Base-by-base conservation (phyloP, 306 rosid genomes). In the Delonix regia region DNA sequence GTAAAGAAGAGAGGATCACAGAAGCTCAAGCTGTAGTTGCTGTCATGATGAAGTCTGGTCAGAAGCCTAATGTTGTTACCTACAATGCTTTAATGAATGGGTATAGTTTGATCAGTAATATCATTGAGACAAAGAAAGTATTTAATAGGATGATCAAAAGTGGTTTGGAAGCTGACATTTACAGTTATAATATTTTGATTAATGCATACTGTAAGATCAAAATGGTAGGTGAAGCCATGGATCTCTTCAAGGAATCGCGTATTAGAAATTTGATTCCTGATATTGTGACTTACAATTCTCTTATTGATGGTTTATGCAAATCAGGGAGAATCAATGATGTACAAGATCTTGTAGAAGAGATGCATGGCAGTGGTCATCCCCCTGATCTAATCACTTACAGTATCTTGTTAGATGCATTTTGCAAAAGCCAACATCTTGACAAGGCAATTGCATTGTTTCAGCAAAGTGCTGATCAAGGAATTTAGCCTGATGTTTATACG, bases 341-440 rank as follows among this genome's bases (percentile, higher is more conserved):
- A 0, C 48, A 18, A n/a, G 70, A 64, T 7, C 24, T 64, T 38
- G 4, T 64, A 3, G 0, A 38, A 19, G 51, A 65, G 49, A 65
- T 65, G 30, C 14, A 4, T 4, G 27, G 1, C 1, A 39, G 9
- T 25, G 71, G 71, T n/a, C n/a, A 19, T 38, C n/a, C 15, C 4
- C 51, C 5, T 38, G 0, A 19, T 36, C 4, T 39, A 2, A 38
- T 65, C 71, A 65, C 49, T 39, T 65, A 39, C n/a, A 65, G 0
- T 10, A 38, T 10, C 48, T 36, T 64, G 47, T n/a, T 64, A 64
- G 70, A 64, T 38, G 70, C 70, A 38, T 64, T 64, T 34, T 64
- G 47, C 18, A 64, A 36, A 38, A 4, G 14, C 4, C 9, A 8
- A 11, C 9, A 36, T 34, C 48, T 38, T 38, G 70, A 59, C 39